Evolutionary conservation across 805 yeast species (phyloP).

Genomic region (Candida montana): DNA sequence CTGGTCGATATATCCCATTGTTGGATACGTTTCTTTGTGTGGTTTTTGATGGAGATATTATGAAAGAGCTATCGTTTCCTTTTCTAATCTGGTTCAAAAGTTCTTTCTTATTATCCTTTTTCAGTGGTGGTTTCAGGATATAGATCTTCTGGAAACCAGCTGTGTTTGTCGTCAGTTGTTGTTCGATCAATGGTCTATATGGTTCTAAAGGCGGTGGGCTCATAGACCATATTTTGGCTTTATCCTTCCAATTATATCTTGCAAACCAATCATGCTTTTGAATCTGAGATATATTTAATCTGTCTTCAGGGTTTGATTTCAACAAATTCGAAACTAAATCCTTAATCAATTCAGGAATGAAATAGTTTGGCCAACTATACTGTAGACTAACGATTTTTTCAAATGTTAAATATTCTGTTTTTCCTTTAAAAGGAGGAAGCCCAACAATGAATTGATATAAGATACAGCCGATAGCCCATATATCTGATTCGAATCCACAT

Average conservation of each 20-base stretch:
- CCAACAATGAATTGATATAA: conserved; percentile 94
- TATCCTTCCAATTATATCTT: conserved; percentile 60
- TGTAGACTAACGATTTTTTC: conserved; percentile 78
- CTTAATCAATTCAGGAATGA: conserved; percentile 55
- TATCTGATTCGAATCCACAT: conserved; percentile 87
- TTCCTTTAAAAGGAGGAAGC: conserved; percentile 78
- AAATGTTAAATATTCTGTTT: conserved; percentile 74
- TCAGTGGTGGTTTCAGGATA: conserved; percentile 16
- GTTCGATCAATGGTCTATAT: conserved; percentile 41
- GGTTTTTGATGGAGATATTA: conserved; percentile 2
- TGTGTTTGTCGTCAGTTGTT: conserved; percentile 16
- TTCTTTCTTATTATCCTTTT: conserved; percentile 21
- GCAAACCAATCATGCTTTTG: conserved; percentile 70
- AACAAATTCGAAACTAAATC: conserved; percentile 64
- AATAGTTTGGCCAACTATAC: conserved; percentile 63
- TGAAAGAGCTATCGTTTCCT: conserved; percentile 15
- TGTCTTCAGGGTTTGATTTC: conserved; percentile 61
- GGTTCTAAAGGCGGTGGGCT: conserved; percentile 67
- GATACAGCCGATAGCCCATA: conserved; percentile 98
- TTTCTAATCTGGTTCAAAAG: conserved; percentile 22
- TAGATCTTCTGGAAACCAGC: conserved; percentile 14
- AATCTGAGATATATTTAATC: conserved; percentile 54
- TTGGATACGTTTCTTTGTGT: neutral
- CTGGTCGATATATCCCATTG: conserved; percentile 1
- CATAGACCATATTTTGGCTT: conserved; percentile 61